Conservation (phyloP, 2,329 filamentous ascomycete species). For the Akanthomyces dipterigenus region DNA sequence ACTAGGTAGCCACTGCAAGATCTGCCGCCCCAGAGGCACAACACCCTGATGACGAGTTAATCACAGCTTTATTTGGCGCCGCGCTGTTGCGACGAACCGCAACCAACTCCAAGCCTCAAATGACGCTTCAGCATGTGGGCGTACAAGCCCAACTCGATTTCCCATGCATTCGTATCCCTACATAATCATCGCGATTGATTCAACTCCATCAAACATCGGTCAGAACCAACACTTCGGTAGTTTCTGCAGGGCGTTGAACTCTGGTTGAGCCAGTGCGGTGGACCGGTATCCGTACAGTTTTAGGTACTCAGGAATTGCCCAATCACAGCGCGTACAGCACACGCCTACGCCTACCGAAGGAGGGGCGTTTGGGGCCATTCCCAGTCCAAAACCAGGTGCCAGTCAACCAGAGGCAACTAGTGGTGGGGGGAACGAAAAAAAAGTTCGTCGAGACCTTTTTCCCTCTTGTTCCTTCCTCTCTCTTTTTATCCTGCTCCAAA, state of each 20-base stretch:
- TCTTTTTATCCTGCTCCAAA: conserved; percentile 2
- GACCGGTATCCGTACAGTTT: neutral
- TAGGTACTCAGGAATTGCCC: conserved; percentile 12
- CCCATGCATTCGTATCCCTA: no score
- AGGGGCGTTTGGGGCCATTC: neutral
- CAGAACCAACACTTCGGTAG: neutral
- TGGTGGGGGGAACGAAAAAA: conserved; percentile 21
- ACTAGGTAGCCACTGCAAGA: no score
- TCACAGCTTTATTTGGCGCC: neutral
- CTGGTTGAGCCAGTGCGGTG: no score
- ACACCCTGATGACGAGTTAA: neutral
- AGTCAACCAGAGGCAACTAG: conserved; percentile 13
- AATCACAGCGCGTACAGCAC: conserved; percentile 7
- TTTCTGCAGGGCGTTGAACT: neutral
- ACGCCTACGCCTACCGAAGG: conserved; percentile 1
- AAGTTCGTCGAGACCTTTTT: conserved; percentile 14
- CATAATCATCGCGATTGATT: neutral
- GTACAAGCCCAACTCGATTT: no score
- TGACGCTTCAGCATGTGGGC: no score
- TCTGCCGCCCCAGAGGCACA: neutral
- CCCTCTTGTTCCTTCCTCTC: conserved; percentile 10
- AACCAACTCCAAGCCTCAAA: no score
- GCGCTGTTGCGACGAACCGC: neutral
- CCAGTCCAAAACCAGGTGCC: neutral
- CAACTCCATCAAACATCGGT: neutral